These are phyloP conservation scores for Triticum monococcum DNA, from an alignment of 176 grass and related monocot genomes.

Conservation along the genomic window DNA sequence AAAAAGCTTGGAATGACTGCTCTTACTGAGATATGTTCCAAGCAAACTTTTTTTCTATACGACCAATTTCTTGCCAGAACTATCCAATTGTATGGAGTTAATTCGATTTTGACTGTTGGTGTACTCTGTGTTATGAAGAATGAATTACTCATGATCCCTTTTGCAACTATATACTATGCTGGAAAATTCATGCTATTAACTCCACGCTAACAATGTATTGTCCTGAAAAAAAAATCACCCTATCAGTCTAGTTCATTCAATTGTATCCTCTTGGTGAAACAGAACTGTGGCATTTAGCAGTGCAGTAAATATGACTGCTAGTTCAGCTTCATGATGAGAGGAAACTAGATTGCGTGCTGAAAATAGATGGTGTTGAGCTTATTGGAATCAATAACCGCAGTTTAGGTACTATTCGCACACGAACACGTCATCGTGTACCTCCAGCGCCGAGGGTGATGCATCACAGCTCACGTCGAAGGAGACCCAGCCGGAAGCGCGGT, in stretches of 20 bases:
- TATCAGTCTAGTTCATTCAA: neutral
- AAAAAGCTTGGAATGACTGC: slow-evolving; percentile 64
- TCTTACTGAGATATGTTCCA: slow-evolving; percentile 56
- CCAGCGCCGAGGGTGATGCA: too few relatives aligned
- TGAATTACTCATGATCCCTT: neutral
- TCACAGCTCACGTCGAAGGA: too few relatives aligned
- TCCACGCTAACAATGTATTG: neutral
- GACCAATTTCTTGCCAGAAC: neutral
- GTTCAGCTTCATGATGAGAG: slow-evolving; percentile 69
- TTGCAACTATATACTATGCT: neutral
- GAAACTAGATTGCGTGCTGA: slow-evolving; percentile 72
- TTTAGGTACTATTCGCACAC: slow-evolving; percentile 39
- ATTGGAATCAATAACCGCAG: slow-evolving; percentile 83
- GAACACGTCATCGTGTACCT: too few relatives aligned
- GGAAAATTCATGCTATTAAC: neutral
- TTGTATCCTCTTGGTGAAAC: neutral
- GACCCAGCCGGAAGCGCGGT: too few relatives aligned
- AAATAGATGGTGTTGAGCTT: slow-evolving; percentile 70
- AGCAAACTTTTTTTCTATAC: neutral
- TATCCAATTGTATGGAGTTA: neutral
- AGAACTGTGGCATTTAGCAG: neutral
- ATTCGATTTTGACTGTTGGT: neutral
- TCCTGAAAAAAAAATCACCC: neutral
- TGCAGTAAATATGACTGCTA: neutral
- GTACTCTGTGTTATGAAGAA: neutral